Evolutionary conservation across 73 alveolate species (phyloP), one percentile per base, ranked within the genome.

Genomic region (Uronychia setigera): DNA sequence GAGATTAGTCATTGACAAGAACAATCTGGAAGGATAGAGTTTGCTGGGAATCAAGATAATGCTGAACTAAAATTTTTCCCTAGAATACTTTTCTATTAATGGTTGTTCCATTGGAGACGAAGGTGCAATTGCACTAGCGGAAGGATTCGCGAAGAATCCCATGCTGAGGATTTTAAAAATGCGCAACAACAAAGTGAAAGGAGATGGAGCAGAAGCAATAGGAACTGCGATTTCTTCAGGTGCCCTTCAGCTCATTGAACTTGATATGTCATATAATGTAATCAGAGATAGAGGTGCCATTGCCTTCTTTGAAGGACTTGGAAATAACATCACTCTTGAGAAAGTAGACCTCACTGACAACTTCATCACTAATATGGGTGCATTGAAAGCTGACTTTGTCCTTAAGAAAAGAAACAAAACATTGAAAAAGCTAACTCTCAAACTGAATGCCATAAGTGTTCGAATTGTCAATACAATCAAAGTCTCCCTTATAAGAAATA

Each of bases 251-350:
- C 67, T 46, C n/a, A 46, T 46, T 19, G 67, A 46, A 46, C 67
- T 46, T 19, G 67, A 46, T 19, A 46, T 46, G 67, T 46, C 67
- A 5, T 46, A 46, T 19, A 46, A 46, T 19, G n/a, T 11, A 19
- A 46, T 85, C 46, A 67, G 91, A 0, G 91, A 85, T 85, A 77
- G 46, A 26, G 91, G 91, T 0, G 31, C 77, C 75, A 1, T 32
- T 25, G 30, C 28, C 27, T 76, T 85, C 58, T 1, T 84, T 26
- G 91, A 85, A 19, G 59, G 57, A 1, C 26, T 85, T 29, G 34
- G n/a, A 1, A 27, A 35, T 13, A 67, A 78, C 35, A 74, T 85
- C 35, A 32, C 75, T 1, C 46, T 85, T 11, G 85, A 85, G 58
- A 31, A 77, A 29, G 32, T 85, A 11, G 91, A 85, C 31, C 57